A percentile compares a stretch with the other conserved stretches of the same genome.
Evolutionary conservation across 2,329 filamentous ascomycete species (phyloP).

Genomic region (Zasmidium citrigriseum): DNA sequence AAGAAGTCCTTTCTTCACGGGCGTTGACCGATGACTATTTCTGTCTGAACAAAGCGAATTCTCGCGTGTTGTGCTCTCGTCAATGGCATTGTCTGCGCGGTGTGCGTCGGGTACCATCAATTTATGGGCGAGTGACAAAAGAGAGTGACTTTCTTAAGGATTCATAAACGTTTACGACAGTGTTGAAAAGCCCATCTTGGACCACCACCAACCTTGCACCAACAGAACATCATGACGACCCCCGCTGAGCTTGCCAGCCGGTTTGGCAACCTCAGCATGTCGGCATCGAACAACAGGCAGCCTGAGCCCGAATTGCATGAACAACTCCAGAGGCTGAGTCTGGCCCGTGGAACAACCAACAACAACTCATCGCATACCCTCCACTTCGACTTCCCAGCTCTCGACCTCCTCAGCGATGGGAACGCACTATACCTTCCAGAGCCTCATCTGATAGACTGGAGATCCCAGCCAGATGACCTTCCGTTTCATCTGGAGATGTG

Average conservation of each 20-base stretch:
- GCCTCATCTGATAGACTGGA: constrained; percentile 3
- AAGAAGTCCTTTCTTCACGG: no score
- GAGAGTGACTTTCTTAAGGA: no score
- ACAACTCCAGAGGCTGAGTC: not conserved
- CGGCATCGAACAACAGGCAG: not conserved
- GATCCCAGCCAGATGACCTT: constrained; percentile 1
- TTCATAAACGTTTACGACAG: no score
- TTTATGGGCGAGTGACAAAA: no score
- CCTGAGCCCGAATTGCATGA: not conserved
- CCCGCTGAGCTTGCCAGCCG: no score
- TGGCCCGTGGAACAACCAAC: not conserved
- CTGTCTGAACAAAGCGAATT: no score
- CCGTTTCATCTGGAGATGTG: constrained; percentile 6
- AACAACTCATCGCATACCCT: not conserved
- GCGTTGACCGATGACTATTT: no score
- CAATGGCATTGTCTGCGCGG: no score
- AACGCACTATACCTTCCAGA: constrained; percentile 6
- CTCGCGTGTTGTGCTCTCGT: no score
- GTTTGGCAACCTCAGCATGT: not conserved
- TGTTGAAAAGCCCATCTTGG: not conserved
- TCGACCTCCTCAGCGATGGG: constrained; percentile 7
- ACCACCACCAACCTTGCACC: no score
- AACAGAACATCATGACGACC: no score
- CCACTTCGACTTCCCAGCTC: constrained; percentile 8
- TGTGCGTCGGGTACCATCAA: no score